Evolutionary conservation across 2,329 filamentous ascomycete genomes (phyloP).

Genomic region (Apiospora arundinis): DNA sequence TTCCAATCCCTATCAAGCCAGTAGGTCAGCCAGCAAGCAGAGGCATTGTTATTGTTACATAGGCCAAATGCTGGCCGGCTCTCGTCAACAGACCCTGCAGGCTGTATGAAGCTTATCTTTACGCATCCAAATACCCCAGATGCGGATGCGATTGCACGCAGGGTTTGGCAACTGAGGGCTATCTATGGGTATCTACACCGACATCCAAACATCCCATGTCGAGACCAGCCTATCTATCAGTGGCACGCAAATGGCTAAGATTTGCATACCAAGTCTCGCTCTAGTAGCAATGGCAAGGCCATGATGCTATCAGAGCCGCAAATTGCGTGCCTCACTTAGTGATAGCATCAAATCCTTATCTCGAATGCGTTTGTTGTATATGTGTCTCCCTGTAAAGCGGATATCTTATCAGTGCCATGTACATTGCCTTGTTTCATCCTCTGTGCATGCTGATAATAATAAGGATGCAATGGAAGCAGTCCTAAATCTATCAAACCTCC

Average conservation of each 20-base stretch:
- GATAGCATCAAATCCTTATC: constrained; percentile 9
- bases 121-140: background rate
- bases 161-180: background rate
- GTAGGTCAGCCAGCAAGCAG: background rate
- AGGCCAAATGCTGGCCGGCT: background rate
- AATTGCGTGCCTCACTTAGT: background rate
- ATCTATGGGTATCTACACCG: background rate
- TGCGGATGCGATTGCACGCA: background rate
- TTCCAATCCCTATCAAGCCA: background rate
- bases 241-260: background rate
- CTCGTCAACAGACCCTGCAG: background rate
- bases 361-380: background rate
- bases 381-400: constrained; percentile 1
- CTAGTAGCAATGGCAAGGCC: background rate
- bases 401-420: constrained; percentile 1
- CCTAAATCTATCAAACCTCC: background rate
- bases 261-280: background rate
- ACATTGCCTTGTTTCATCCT: background rate
- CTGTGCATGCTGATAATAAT: background rate
- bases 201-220: background rate
- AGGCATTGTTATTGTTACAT: background rate
- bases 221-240: background rate
- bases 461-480: background rate
- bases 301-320: constrained; percentile 11
- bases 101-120: constrained; percentile 7